These are phyloP conservation scores for Solanum neorickii DNA, from an alignment of 257 asterid genomes.

Conservation along the genomic window DNA sequence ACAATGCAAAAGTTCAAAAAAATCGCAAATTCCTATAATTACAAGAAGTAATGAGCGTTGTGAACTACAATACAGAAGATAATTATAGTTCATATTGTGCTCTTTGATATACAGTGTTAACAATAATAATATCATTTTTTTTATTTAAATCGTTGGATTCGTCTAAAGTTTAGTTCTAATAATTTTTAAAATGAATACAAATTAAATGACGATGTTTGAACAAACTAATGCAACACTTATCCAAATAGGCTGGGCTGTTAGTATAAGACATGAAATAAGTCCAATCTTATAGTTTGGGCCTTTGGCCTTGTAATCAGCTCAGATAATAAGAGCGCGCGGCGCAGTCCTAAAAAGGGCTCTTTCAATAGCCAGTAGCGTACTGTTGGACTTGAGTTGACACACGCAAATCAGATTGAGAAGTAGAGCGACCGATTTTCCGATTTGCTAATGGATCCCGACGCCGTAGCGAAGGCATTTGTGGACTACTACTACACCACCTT, in stretches of 20 bases:
- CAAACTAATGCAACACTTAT: background rate
- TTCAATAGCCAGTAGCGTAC: background rate
- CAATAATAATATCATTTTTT: background rate
- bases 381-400: background rate
- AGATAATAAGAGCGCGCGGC: background rate
- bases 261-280: background rate
- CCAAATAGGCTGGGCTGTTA: background rate
- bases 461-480: constrained; percentile 38
- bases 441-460: constrained; percentile 40
- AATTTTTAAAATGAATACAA: background rate
- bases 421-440: background rate
- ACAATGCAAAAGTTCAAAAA: background rate
- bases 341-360: background rate
- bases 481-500: constrained; percentile 48
- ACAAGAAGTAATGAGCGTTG: background rate
- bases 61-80: background rate
- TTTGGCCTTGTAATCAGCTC: background rate
- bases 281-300: background rate
- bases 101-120: background rate
- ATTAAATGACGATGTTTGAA: background rate
- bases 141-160: no score
- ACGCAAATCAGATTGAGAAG: background rate
- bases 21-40: background rate
- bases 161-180: background rate
- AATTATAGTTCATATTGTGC: background rate